phyloP scores from a whole-genome alignment of 2,329 filamentous ascomycete genomes.

The Fusarium buxicola region DNA sequence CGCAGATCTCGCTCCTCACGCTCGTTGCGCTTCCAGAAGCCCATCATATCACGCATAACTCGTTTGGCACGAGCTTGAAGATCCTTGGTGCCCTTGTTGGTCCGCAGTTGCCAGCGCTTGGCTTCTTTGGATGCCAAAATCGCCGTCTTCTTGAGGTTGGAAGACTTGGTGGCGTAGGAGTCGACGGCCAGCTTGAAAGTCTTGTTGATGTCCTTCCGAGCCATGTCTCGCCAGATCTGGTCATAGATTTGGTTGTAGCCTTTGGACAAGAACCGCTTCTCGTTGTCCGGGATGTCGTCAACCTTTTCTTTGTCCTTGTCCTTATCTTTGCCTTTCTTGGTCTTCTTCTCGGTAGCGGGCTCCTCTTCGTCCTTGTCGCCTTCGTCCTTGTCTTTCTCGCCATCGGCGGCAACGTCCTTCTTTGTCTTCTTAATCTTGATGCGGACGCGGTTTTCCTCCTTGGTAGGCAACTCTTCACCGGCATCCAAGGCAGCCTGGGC shows the following conservation, averaged over 20 bases:
- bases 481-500: constrained; percentile 87
- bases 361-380: constrained; percentile 59
- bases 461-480: constrained; percentile 74
- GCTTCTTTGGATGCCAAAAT: constrained; percentile 97
- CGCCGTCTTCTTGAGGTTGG: constrained; percentile 98
- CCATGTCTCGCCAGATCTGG: constrained; percentile 95
- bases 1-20: constrained; percentile 94
- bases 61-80: constrained; percentile 96
- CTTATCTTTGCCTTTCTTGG: constrained; percentile 64
- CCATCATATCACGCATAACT: constrained; percentile 99
- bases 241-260: constrained; percentile 98
- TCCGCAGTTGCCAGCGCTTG: constrained; percentile 95
- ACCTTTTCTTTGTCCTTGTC: constrained; percentile 64
- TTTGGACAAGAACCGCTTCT: constrained; percentile 83
- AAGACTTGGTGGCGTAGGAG: constrained; percentile 86
- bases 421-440: constrained; percentile 71
- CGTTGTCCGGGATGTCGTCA: constrained; percentile 64
- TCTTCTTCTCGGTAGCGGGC: constrained; percentile 52
- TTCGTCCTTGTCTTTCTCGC: constrained; percentile 58
- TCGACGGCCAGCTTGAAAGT: constrained; percentile 88
- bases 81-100: constrained; percentile 98
- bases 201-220: constrained; percentile 93
- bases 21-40: constrained; percentile 99
- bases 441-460: constrained; percentile 70
- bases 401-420: constrained; percentile 44